Evolutionary conservation across 768 basidiomycete genomes (phyloP), one percentile per base, ranked within the genome.

Genomic region (Dictyophora rubrovolvata): DNA sequence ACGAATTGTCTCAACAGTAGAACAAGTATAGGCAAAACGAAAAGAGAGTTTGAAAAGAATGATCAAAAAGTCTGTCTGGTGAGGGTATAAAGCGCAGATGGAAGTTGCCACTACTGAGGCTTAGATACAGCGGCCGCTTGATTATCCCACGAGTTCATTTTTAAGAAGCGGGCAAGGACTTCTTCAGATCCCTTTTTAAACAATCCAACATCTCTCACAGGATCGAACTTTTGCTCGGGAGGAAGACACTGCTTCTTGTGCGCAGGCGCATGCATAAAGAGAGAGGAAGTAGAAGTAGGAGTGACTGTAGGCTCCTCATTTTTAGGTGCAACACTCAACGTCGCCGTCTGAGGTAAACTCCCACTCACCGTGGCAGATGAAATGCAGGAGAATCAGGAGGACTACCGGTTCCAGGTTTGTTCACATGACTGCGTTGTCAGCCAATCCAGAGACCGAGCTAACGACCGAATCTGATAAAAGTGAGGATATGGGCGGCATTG

Each of bases 181-280:
- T 93, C 87, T 69, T 94, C 91, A 1, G 90, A 92, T 14, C 86
- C 86, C 54, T 81, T 82, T 70, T 92, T 93, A 73, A 93, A 92
- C 46, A 87, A 65, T 60, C 94, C 92, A 2, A 93, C 84, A 48
- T 85, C 86, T 20, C 91, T 83, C 10, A 84, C 83, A 17, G 92
- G 92, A 68, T 93, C 91, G 84, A 87, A 95, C 5, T 87, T 85
- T 20, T 90, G 79, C 1, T 78, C 79, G 18, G 78, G 67, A 21
- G 61, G 63, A 48, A 73, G 60, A 55, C 48, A 56, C 70, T 37
- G 68, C 54, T n/a, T n/a, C n/a, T 10, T 72, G 66, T 17, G 62
- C 65, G 1, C 28, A 28, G 2, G 28, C 7, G 4, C 28, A 28
- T 28, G 28, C 7, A 28, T 5, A 21, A 12, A 10, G 22, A 23